Evolutionary conservation across 768 basidiomycete genomes (phyloP).

Genomic region (Trametes meyenii): DNA sequence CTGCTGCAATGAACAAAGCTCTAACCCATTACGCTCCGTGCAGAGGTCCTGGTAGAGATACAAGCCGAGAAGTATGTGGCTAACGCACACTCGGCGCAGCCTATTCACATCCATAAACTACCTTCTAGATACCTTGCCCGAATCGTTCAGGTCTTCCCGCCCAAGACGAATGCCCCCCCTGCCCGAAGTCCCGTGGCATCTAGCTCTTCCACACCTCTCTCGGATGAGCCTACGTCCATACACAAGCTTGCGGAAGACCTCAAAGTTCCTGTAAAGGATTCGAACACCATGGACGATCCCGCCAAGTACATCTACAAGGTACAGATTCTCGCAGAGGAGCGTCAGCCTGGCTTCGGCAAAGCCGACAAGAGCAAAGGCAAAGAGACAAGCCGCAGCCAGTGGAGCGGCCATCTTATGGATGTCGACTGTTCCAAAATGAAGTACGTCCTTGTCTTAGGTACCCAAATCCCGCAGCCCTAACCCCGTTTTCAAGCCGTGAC

Average conservation of each 20-base stretch:
- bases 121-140: slow-evolving; percentile 73
- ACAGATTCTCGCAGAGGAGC: slow-evolving; percentile 75
- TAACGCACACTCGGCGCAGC: slow-evolving; percentile 20
- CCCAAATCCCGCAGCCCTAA: neutral
- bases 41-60: slow-evolving; percentile 87
- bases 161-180: slow-evolving; percentile 28
- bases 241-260: slow-evolving; percentile 84
- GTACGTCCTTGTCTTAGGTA: slow-evolving; percentile 44
- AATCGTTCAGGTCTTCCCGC: slow-evolving; percentile 77
- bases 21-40: slow-evolving; percentile 2
- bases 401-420: slow-evolving; percentile 80
- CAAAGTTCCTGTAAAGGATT: slow-evolving; percentile 71
- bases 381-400: slow-evolving; percentile 56
- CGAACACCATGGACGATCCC: slow-evolving; percentile 74
- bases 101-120: neutral
- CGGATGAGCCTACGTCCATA: slow-evolving; percentile 46
- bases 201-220: slow-evolving; percentile 38
- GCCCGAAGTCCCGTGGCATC: slow-evolving; percentile 20
- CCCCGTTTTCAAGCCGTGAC: slow-evolving; percentile 70
- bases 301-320: slow-evolving; percentile 85
- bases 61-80: slow-evolving; percentile 76
- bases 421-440: slow-evolving; percentile 81
- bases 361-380: slow-evolving; percentile 55
- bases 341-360: slow-evolving; percentile 64
- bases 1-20: slow-evolving; percentile 8